A percentile compares a stretch with the other conserved stretches of the same genome.
Evolutionary conservation across 2,329 filamentous ascomycete species (phyloP).

Genomic region (Colletotrichum eleusines): DNA sequence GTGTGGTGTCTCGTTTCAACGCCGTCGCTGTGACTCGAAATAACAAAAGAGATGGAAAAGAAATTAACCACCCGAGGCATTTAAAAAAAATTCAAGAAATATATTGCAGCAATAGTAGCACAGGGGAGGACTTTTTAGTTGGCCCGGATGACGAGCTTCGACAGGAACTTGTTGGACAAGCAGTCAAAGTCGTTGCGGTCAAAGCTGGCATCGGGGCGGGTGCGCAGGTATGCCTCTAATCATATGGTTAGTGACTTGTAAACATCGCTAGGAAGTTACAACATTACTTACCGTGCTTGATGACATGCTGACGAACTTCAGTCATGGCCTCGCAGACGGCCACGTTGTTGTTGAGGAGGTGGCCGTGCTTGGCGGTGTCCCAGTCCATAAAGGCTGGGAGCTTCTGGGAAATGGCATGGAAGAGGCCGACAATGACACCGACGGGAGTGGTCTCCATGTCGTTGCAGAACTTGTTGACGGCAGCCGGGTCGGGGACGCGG

Average conservation of each 20-base stretch:
- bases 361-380: slow-evolving; percentile 92
- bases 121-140: slow-evolving; percentile 68
- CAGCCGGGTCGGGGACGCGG: slow-evolving; percentile 84
- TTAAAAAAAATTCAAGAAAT: slow-evolving; percentile 31
- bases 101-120: slow-evolving; percentile 39
- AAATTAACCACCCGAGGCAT: slow-evolving; percentile 30
- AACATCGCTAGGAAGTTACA: neutral
- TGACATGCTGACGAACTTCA: slow-evolving; percentile 91
- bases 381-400: slow-evolving; percentile 92
- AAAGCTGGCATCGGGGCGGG: slow-evolving; percentile 83
- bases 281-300: slow-evolving; percentile 85
- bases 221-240: slow-evolving; percentile 86
- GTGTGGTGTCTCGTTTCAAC: slow-evolving; percentile 42
- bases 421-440: slow-evolving; percentile 94
- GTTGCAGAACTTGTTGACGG: slow-evolving; percentile 92
- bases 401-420: slow-evolving; percentile 98
- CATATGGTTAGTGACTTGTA: slow-evolving; percentile 53
- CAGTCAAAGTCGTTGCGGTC: slow-evolving; percentile 94
- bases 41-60: slow-evolving; percentile 38
- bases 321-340: slow-evolving; percentile 97
- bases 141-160: slow-evolving; percentile 94
- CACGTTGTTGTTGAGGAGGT: slow-evolving; percentile 88
- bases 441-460: slow-evolving; percentile 98
- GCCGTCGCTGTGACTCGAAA: slow-evolving; percentile 43
- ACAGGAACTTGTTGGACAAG: slow-evolving; percentile 96